Base-by-base conservation (phyloP, 2,329 filamentous ascomycete genomes). In the Coniochaeta sp. region DNA sequence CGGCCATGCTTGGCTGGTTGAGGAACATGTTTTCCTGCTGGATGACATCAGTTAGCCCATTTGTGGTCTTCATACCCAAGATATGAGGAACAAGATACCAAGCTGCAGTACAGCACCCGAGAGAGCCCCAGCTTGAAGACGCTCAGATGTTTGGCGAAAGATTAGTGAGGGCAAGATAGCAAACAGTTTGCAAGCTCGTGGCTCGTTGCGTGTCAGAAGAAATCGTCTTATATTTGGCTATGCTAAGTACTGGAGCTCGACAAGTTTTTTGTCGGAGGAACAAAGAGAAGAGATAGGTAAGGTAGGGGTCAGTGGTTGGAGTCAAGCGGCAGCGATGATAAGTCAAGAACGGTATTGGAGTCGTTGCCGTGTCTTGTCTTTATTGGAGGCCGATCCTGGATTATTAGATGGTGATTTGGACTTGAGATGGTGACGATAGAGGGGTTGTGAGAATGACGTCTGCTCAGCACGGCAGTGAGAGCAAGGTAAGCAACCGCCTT, bases 1-100 rank as follows among this genome's bases (percentile, higher is more conserved):
- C 82, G 73, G 89, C 85, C 77, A 84, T 82, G 63, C 76, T 79
- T 69, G 72, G 67, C 65, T 74, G 76, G 64, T 75, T 64, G 67
- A 75, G 75, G 62, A 72, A 74, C 75, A 77, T 77, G 57, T 26
- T 12, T 28, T 52, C n/a, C 47, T 52, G 47, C 47, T 52, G 47
- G 12, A 52, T 28, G 26, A 17, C 24, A 28, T 31, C 6, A 31
- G 47, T 52, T 31, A 52, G 47, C 22, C 7, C 43, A 11, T 52
- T 17, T 1, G 61, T 66, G 68, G 69, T 59, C 34, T 59, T 55
- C 47, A 40, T 36, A 19, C 16, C 62, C 62, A 57, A 63, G 61
- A 64, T 62, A 63, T 17, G 6, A 9, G 26, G 47, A 31, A 17
- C n/a, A 31, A 31, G 47, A 52, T 52, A 52, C 47, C 47, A 52